Percentiles rank a stretch among this genome's conserved stretches.
These are phyloP conservation scores for Euryodendron excelsum DNA, from an alignment of 148 eudicot species.

Conservation along the genomic window DNA sequence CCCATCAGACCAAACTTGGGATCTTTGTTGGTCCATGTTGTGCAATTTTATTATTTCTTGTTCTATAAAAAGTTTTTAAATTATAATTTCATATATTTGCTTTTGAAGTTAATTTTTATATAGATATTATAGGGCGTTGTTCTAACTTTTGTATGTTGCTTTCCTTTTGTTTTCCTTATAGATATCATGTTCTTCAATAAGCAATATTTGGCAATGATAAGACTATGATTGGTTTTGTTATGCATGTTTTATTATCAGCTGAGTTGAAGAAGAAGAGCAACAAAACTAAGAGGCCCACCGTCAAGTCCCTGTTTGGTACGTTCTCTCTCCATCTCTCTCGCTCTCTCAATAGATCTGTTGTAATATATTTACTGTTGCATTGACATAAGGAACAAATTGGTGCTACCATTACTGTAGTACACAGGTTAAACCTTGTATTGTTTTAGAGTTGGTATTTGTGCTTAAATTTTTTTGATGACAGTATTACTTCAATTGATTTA, in stretches of 20 bases:
- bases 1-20: no score
- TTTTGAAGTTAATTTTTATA: no score
- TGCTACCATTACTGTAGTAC: background rate
- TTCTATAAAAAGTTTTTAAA: no score
- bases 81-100: no score
- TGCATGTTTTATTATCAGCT: constrained; percentile 47
- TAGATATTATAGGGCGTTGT: no score
- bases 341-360: background rate
- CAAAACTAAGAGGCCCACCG: constrained; percentile 90
- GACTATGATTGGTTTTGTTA: constrained; percentile 4
- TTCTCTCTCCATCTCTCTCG: constrained; percentile 17
- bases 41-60: no score
- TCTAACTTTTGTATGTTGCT: background rate
- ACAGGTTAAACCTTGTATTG: background rate
- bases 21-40: no score
- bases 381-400: background rate
- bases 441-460: no score
- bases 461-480: no score
- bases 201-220: background rate
- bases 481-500: no score
- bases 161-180: background rate
- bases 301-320: constrained; percentile 91
- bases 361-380: background rate
- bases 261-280: constrained; percentile 87
- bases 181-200: background rate